Evolutionary conservation across 371 early-diverging fungal genomes (phyloP).

Genomic region (Neoconidiobolus thromboides): DNA sequence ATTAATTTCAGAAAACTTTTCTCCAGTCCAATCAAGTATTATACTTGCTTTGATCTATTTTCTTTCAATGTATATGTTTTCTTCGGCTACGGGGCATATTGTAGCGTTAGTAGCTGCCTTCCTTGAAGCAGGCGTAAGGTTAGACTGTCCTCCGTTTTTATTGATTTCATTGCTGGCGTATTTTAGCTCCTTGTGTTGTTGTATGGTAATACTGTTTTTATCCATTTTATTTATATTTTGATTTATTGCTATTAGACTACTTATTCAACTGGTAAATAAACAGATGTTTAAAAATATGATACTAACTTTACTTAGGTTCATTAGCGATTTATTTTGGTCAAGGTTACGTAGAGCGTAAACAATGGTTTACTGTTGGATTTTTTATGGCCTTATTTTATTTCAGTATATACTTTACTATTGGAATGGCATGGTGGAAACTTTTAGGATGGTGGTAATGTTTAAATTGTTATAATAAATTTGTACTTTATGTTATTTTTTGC

Average conservation of each 20-base stretch:
- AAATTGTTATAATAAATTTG: no score
- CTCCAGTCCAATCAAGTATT: slow-evolving; percentile 14
- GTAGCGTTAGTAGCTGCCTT: slow-evolving; percentile 55
- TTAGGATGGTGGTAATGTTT: slow-evolving; percentile 10
- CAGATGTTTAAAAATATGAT: slow-evolving; percentile 10
- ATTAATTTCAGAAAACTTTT: slow-evolving; percentile 8
- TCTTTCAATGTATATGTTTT: slow-evolving; percentile 48
- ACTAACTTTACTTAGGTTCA: slow-evolving; percentile 13
- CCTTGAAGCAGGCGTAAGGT: slow-evolving; percentile 41
- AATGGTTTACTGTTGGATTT: slow-evolving; percentile 42
- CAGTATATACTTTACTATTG: slow-evolving; percentile 32
- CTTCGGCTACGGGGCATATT: slow-evolving; percentile 39
- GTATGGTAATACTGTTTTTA: slow-evolving; percentile 26
- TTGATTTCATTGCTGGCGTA: slow-evolving; percentile 36
- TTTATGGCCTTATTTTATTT: slow-evolving; percentile 26
- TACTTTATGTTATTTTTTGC: no score
- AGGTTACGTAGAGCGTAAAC: slow-evolving; percentile 27
- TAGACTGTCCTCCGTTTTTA: slow-evolving; percentile 33
- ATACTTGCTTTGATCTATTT: slow-evolving; percentile 41
- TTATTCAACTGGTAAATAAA: slow-evolving; percentile 28
- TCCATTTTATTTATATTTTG: not conserved
- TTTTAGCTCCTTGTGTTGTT: slow-evolving; percentile 39
- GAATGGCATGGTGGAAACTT: slow-evolving; percentile 47
- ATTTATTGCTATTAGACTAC: slow-evolving; percentile 20
- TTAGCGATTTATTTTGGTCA: slow-evolving; percentile 38